Percentiles rank a stretch among this genome's conserved stretches.
Conservation (phyloP, 2,329 filamentous ascomycete genomes). For the Gaeumannomyces tritici region DNA sequence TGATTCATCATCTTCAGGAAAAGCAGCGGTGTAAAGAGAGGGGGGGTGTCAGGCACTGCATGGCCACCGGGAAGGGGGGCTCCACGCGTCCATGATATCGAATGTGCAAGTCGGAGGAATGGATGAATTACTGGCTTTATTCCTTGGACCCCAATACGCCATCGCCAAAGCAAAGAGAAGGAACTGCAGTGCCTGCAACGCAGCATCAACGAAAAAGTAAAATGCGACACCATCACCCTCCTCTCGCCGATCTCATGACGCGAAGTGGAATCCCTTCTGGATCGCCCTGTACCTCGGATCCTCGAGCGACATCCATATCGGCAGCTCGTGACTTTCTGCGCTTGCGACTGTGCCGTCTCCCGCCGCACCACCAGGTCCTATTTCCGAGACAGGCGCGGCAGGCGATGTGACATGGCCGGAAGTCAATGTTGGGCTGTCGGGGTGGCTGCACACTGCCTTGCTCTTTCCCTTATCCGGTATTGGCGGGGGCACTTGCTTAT, state of each 20-base stretch:
- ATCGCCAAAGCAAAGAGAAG: background rate
- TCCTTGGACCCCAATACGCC: background rate
- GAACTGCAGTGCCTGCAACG: background rate
- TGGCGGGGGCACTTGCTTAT: background rate
- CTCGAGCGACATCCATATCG: slow-evolving; percentile 7
- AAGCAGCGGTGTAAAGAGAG: background rate
- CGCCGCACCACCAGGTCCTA: background rate
- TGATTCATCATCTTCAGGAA: too few relatives aligned
- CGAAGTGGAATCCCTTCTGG: slow-evolving; percentile 11
- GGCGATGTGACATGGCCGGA: too few relatives aligned
- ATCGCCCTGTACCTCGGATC: slow-evolving; percentile 10
- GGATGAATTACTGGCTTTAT: background rate
- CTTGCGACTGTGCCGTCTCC: background rate
- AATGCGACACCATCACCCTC: background rate
- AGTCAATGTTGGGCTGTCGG: background rate
- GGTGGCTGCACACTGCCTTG: background rate
- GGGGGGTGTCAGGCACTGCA: too few relatives aligned
- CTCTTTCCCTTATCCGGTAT: background rate
- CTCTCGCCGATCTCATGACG: background rate
- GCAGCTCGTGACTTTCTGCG: background rate
- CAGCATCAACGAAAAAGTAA: background rate
- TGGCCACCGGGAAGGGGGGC: too few relatives aligned
- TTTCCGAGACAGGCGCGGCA: background rate
- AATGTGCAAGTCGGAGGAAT: background rate
- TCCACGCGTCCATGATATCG: background rate